phyloP scores from a whole-genome alignment of 2,329 filamentous ascomycete species.

The Fusarium sp. region DNA sequence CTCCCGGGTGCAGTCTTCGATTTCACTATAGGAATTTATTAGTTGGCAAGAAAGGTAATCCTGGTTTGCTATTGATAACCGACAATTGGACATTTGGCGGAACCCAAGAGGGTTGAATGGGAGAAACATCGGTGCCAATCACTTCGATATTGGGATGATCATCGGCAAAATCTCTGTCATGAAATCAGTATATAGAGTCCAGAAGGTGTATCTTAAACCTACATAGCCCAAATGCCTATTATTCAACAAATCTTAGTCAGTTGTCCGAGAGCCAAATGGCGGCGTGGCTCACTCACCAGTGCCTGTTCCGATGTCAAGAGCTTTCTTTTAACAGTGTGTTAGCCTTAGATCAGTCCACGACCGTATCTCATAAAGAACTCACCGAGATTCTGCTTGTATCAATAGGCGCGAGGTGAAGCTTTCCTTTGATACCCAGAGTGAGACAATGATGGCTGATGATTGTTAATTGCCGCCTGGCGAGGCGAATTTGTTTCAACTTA shows the following conservation, averaged over 20 bases:
- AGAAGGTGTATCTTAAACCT: too few relatives aligned
- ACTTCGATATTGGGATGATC: conserved; percentile 16
- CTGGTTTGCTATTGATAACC: accelerated
- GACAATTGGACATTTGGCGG: conserved; percentile 19
- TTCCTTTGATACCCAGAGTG: conserved; percentile 9
- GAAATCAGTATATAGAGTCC: background rate
- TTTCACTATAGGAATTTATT: background rate
- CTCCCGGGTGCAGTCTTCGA: conserved; percentile 25
- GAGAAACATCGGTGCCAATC: conserved; percentile 20
- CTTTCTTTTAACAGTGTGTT: background rate
- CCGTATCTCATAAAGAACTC: background rate
- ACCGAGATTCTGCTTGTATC: conserved; percentile 10
- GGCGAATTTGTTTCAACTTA: background rate
- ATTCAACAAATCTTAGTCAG: background rate
- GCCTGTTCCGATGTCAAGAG: conserved; percentile 17
- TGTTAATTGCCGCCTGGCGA: accelerated
- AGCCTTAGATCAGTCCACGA: background rate
- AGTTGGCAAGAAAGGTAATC: accelerated
- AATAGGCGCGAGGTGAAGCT: conserved; percentile 20
- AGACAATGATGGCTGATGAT: conserved; percentile 6
- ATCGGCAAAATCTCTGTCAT: conserved; percentile 3
- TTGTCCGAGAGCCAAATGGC: accelerated
- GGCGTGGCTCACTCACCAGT: conserved; percentile 5
- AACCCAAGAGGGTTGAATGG: background rate
- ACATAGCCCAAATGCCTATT: too few relatives aligned